A percentile compares a stretch with the other conserved stretches of the same genome.
phyloP scores from a whole-genome alignment of 805 yeast genomes.

The Yamadazyma akitaensis region DNA sequence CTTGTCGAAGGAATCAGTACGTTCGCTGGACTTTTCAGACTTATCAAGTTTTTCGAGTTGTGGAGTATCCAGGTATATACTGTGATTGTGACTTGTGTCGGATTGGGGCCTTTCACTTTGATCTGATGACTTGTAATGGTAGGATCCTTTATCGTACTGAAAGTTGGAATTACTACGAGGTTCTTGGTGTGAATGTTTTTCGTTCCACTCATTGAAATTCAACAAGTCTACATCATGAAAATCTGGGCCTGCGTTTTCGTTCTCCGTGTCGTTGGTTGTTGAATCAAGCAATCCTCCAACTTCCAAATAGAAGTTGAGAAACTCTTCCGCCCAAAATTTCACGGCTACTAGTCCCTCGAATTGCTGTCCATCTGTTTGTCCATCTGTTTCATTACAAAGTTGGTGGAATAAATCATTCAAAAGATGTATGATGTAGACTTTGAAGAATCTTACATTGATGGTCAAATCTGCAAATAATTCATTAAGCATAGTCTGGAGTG shows the following conservation, averaged over 20 bases:
- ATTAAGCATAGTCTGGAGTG: not conserved
- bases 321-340: constrained; percentile 75
- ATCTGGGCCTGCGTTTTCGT: constrained; percentile 3
- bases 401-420: constrained; percentile 4
- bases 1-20: constrained; percentile 6
- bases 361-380: not conserved
- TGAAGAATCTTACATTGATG: constrained; percentile 4
- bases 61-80: not conserved
- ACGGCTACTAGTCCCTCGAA: constrained; percentile 17
- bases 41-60: not conserved
- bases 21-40: constrained; percentile 4
- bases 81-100: constrained; percentile 1
- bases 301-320: constrained; percentile 64
- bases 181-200: not conserved
- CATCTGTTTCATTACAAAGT: not conserved
- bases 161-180: not conserved
- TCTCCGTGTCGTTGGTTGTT: constrained; percentile 8
- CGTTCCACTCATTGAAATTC: not conserved
- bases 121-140: not conserved
- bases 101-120: not conserved
- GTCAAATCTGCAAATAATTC: constrained; percentile 2
- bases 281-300: constrained; percentile 50
- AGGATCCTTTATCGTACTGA: not conserved
- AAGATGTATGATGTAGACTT: constrained; percentile 1
- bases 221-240: not conserved